phyloP scores from a whole-genome alignment of 1,139 yeast genomes.

The Pichia sp. region DNA sequence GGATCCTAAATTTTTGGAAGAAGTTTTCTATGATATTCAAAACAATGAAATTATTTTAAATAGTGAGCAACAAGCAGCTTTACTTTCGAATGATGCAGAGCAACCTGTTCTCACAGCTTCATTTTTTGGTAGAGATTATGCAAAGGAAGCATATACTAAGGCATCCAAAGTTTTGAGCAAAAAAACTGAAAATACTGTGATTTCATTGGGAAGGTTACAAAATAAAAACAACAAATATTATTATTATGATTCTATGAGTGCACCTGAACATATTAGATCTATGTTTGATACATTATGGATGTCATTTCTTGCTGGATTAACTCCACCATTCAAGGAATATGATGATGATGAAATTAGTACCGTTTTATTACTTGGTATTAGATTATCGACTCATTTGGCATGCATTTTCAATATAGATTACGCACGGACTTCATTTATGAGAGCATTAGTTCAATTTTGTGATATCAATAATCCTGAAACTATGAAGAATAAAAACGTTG shows the following conservation, averaged over 20 bases:
- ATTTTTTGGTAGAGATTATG: constrained; percentile 68
- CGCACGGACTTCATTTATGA: constrained; percentile 82
- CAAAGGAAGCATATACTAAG: constrained; percentile 80
- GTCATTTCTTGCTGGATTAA: constrained; percentile 90
- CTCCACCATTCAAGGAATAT: constrained; percentile 86
- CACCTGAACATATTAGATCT: constrained; percentile 84
- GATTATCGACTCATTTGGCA: constrained; percentile 72
- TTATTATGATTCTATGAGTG: constrained; percentile 48
- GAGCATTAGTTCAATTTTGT: constrained; percentile 84
- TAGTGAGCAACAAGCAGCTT: constrained; percentile 91
- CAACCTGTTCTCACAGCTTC: constrained; percentile 43
- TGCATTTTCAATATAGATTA: constrained; percentile 78
- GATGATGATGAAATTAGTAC: constrained; percentile 72
- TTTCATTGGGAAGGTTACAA: constrained; percentile 49
- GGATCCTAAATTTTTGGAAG: constrained; percentile 62
- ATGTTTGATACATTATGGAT: constrained; percentile 95
- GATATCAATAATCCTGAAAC: constrained; percentile 74
- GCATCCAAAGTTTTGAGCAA: constrained; percentile 89
- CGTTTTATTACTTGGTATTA: constrained; percentile 76
- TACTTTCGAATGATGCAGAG: constrained; percentile 47
- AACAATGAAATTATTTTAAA: constrained; percentile 80
- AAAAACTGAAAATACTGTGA: constrained; percentile 81
- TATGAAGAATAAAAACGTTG: constrained; percentile 71
- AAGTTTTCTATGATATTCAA: constrained; percentile 69
- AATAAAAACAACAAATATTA: constrained; percentile 35